Base-by-base conservation (phyloP, 1,284 basidiomycete species). In the Microstroma glucosiphilum region DNA sequence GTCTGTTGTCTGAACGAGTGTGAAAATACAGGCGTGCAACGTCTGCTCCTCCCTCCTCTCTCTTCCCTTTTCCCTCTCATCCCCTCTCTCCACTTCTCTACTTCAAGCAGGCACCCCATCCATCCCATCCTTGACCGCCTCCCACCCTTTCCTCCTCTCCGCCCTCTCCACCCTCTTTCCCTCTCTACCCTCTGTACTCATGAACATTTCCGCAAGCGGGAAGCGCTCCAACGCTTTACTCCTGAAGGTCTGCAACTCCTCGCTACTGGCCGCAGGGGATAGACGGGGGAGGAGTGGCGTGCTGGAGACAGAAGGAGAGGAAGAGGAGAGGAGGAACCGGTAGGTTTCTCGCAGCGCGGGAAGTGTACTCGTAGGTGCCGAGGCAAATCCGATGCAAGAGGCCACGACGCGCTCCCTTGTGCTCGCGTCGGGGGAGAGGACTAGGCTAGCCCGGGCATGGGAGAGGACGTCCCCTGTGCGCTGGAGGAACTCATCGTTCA, bases 311-410 rank as follows among this genome's bases (percentile, higher is more conserved):
- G 60, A 9, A 60, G 60, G 30, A 61, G 80, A 26, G 37, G n/a
- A 23, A 41, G 48, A 48, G 54, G 51, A 19, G 51, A 26, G 25
- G 51, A 54, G 17, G 13, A 17, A 40, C 2, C 41, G 55, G 37
- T 51, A 55, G 17, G 30, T 19, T 26, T 21, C 40, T 46, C 19
- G 46, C 40, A 56, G 53, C 2, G 11, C 23, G 26, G 40, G 62
- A 17, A 2, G 30, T 23, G 30, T 56, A 25, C 6, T 53, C 30
- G 30, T 54, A 23, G 15, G 59, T 40, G 8, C 19, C 42, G 46
- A 37, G 30, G 43, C 26, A 78, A 6, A 86, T 88, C 21, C 89
- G 86, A 23, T 86, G 77, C 56, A 80, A 79, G 77, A 88, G 89
- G 62, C 78, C 83, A 12, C 61, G 67, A 57, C 84, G 82, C 83